These are phyloP conservation scores for Xerocomus brunneocitrinus DNA, from an alignment of 768 basidiomycete genomes.

Conservation along the genomic window DNA sequence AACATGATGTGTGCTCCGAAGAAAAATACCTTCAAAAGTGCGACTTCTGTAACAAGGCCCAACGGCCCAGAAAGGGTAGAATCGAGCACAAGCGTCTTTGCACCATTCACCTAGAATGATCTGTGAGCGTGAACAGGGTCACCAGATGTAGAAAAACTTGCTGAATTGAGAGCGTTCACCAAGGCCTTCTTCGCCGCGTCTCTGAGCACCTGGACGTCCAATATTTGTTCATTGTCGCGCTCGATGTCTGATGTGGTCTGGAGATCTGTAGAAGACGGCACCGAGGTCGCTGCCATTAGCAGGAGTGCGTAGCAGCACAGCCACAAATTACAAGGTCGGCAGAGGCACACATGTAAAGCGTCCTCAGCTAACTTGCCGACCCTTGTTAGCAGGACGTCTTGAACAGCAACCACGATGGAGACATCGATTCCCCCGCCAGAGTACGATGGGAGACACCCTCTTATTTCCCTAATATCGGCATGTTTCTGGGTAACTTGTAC, in stretches of 20 bases:
- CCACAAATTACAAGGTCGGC: conserved; percentile 23
- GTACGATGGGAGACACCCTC: conserved; percentile 53
- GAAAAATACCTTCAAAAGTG: conserved; percentile 73
- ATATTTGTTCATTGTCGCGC: conserved; percentile 34
- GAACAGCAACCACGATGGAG: conserved; percentile 26
- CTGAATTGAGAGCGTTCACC: conserved; percentile 82
- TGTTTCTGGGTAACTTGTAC: conserved; percentile 80
- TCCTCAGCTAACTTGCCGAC: background rate
- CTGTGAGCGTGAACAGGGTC: conserved; percentile 3
- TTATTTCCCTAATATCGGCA: conserved; percentile 72
- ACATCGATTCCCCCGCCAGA: conserved; percentile 12
- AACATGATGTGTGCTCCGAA: background rate
- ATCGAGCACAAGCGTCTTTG: conserved; percentile 96
- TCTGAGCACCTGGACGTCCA: conserved; percentile 65
- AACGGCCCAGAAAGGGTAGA: conserved; percentile 83
- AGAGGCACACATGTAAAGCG: conserved; percentile 7
- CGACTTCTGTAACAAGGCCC: conserved; percentile 92
- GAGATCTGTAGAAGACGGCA: conserved; percentile 33
- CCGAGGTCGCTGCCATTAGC: conserved; percentile 27
- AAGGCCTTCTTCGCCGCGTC: conserved; percentile 79
- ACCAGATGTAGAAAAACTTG: conserved; percentile 25
- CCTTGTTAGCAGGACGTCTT: background rate
- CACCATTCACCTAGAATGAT: conserved; percentile 71
- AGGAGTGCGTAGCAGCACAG: conserved; percentile 21
- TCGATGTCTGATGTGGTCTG: conserved; percentile 31